Percentiles rank a stretch among this genome's conserved stretches.
These are phyloP conservation scores for Amoebophrya sp. DNA, from an alignment of 169 alveolate genomes.

Conservation along the genomic window DNA sequence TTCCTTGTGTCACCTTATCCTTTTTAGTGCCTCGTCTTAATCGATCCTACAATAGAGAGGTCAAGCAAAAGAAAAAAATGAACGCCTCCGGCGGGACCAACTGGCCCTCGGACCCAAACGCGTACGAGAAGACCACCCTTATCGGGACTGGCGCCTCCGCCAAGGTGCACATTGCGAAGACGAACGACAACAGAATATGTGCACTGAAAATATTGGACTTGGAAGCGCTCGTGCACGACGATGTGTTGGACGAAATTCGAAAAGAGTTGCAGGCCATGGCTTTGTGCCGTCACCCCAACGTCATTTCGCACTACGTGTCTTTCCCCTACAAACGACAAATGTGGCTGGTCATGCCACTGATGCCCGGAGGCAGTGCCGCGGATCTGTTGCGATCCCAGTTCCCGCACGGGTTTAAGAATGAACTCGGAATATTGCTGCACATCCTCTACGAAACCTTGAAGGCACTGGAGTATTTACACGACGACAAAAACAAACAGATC, in stretches of 20 bases:
- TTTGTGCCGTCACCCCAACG: conserved; percentile 30
- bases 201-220: conserved; percentile 29
- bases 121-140: neutral
- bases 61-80: neutral
- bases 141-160: neutral
- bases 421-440: conserved; percentile 53
- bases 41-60: too few species aligned
- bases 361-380: conserved; percentile 23
- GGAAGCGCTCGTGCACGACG: conserved; percentile 26
- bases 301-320: conserved; percentile 18
- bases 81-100: neutral
- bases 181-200: neutral
- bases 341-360: conserved; percentile 38
- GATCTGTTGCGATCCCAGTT: conserved; percentile 13
- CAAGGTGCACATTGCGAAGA: neutral
- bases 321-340: conserved; percentile 25
- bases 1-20: too few species aligned
- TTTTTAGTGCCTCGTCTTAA: too few species aligned
- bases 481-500: conserved; percentile 60
- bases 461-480: conserved; percentile 57
- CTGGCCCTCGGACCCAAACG: neutral
- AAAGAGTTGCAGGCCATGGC: conserved; percentile 34
- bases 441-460: conserved; percentile 58
- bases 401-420: conserved; percentile 28
- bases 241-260: conserved; percentile 26